These are phyloP conservation scores for Oryza punctata DNA, from an alignment of 176 grass and related monocot species.

Conservation along the genomic window DNA sequence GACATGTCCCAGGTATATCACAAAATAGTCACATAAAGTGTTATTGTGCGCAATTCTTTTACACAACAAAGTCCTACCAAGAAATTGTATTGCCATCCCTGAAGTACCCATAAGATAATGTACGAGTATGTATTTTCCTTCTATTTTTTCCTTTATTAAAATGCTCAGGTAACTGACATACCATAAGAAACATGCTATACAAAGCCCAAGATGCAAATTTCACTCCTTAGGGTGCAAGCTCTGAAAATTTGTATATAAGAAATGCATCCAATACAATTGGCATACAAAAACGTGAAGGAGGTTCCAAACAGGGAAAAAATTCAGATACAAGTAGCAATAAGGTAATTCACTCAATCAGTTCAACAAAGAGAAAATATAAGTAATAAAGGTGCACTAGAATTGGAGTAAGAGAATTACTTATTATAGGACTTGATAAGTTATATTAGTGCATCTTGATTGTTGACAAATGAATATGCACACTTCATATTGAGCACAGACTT, in stretches of 20 bases:
- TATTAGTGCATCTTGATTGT: slow-evolving; percentile 5
- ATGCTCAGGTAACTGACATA: not conserved
- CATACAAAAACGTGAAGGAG: not conserved
- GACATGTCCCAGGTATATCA: not conserved
- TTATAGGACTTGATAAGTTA: slow-evolving; percentile 4
- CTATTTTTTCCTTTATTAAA: not conserved
- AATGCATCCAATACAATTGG: not conserved
- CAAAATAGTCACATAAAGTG: not conserved
- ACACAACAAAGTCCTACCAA: slow-evolving; percentile 1
- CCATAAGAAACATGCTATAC: not conserved
- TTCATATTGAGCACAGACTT: slow-evolving; percentile 11
- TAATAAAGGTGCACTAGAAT: slow-evolving; percentile 1
- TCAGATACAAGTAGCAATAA: not conserved
- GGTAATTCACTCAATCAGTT: not conserved
- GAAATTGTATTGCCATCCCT: slow-evolving; percentile 1
- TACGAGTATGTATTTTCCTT: not conserved
- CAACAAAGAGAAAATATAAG: not conserved
- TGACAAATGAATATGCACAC: not conserved
- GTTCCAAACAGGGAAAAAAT: not conserved
- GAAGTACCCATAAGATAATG: not conserved
- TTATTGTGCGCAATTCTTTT: not conserved
- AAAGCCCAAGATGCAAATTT: not conserved
- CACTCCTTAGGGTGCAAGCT: slow-evolving; percentile 18
- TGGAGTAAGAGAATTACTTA: not conserved
- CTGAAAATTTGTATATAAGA: not conserved